Evolutionary conservation across 164 flowering plant genomes (phyloP).

Genomic region (Vitis labrusca): DNA sequence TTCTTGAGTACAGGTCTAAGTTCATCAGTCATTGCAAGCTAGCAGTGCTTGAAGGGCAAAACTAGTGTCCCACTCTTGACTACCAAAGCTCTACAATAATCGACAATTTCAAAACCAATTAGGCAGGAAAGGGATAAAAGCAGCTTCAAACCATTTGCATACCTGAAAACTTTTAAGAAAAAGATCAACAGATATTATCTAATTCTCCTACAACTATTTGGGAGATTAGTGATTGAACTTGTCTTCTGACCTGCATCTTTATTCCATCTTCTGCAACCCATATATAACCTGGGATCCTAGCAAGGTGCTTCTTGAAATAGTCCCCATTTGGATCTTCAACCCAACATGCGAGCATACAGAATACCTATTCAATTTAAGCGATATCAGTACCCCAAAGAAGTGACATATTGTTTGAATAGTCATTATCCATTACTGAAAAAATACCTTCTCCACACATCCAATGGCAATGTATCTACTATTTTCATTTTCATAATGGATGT

Average conservation of each 20-base stretch:
- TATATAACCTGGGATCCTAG: slow-evolving; percentile 49
- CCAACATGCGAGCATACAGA: slow-evolving; percentile 63
- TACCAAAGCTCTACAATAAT: slow-evolving; percentile 40
- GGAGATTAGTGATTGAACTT: too few relatives aligned
- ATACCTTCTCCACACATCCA: slow-evolving; percentile 40
- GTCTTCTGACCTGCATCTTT: slow-evolving; percentile 34
- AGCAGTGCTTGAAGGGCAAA: slow-evolving; percentile 53
- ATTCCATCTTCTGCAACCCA: slow-evolving; percentile 63
- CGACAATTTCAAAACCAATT: slow-evolving; percentile 8
- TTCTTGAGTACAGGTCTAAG: slow-evolving; percentile 26
- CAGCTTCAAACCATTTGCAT: too few relatives aligned
- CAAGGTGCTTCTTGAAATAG: slow-evolving; percentile 47
- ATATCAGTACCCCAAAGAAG: not conserved
- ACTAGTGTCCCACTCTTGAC: slow-evolving; percentile 52
- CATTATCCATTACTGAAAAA: too few relatives aligned
- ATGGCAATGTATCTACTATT: too few relatives aligned
- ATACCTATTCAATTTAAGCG: slow-evolving; percentile 14
- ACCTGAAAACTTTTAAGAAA: slow-evolving; percentile 11
- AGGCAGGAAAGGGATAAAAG: not conserved
- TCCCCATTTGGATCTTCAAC: slow-evolving; percentile 51
- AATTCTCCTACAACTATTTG: too few relatives aligned
- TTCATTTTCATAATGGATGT: too few relatives aligned
- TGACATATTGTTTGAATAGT: not conserved
- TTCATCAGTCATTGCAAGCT: slow-evolving; percentile 38
- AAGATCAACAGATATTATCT: not conserved